Base-by-base conservation (phyloP, 768 basidiomycete genomes). In the Sporobolomyces phaffii region DNA sequence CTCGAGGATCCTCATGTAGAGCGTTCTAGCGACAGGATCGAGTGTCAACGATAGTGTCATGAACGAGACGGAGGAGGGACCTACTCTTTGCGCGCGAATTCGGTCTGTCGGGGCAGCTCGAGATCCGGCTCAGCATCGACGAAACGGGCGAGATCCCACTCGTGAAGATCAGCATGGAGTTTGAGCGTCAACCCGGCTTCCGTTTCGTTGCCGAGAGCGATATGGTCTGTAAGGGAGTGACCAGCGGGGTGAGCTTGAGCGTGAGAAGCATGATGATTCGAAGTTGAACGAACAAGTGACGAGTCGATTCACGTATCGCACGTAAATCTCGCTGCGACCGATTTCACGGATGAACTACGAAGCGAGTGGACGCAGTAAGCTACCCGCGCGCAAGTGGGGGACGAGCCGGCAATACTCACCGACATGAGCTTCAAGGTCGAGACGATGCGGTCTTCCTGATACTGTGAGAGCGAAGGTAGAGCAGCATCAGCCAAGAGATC, bases 221-320 rank as follows among this genome's bases (percentile, higher is more conserved):
- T 41, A 51, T 64, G 62, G 60, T 62, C 67, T 62, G 62, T 41
- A 59, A 53, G 26, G 48, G 34, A 76, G 38, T 63, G 72, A 66
- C 66, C 38, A 26, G 10, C n/a, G 22, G 38, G 48, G 2, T n/a
- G 26, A 20, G 40, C 5, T 3, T 31, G 8, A 13, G n/a, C 31
- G 43, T 48, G 24, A 20, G 53, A n/a, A n/a, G n/a, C n/a, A n/a
- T n/a, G n/a, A n/a, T n/a, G n/a, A n/a, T n/a, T n/a, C n/a, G n/a
- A n/a, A n/a, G n/a, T n/a, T n/a, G 64, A 24, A 73, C 86, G 72
- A 75, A 92, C 89, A 73, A 15, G 90, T 89, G 56, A 94, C 90
- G 29, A 96, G 85, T 75, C 93, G 90, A 75, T 96, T 91, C 28
- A 94, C 89, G 76, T 94, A 94, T 83, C 92, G 90, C 78, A 93